phyloP scores from a whole-genome alignment of 73 alveolate species.

The Tetrahymena malaccensis region DNA sequence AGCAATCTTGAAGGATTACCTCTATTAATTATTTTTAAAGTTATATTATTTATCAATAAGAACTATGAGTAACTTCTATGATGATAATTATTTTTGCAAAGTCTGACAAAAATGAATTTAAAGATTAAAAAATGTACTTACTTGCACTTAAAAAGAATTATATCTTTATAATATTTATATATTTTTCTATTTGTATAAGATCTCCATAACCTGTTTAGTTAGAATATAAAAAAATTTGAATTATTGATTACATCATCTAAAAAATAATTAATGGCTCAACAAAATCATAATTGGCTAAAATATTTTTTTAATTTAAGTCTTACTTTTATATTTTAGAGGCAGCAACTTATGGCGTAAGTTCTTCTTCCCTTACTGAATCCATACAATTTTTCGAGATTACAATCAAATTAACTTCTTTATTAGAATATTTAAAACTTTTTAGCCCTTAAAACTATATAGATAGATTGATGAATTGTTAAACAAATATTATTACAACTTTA shows the following conservation, averaged over 20 bases:
- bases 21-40: conserved; percentile 9
- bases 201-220: conserved; percentile 59
- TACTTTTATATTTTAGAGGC: not conserved
- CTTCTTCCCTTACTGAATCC: not conserved
- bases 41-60: not conserved
- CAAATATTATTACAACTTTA: not conserved
- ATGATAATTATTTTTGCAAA: not conserved
- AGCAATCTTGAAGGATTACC: conserved; percentile 79
- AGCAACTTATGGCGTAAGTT: not conserved
- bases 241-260: not conserved
- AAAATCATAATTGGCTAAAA: not conserved
- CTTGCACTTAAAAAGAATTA: conserved; percentile 68
- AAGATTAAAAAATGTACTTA: not conserved
- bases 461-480: not conserved
- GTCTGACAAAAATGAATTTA: not conserved
- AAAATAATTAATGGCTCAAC: not conserved
- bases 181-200: conserved; percentile 69
- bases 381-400: not conserved
- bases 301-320: not conserved
- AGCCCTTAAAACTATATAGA: not conserved
- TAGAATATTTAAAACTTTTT: not conserved
- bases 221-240: not conserved
- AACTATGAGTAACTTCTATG: not conserved
- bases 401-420: not conserved
- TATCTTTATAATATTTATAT: conserved; percentile 73